These are phyloP conservation scores for Aureobasidium leucospermi DNA, from an alignment of 2,329 filamentous ascomycete genomes.

Conservation along the genomic window DNA sequence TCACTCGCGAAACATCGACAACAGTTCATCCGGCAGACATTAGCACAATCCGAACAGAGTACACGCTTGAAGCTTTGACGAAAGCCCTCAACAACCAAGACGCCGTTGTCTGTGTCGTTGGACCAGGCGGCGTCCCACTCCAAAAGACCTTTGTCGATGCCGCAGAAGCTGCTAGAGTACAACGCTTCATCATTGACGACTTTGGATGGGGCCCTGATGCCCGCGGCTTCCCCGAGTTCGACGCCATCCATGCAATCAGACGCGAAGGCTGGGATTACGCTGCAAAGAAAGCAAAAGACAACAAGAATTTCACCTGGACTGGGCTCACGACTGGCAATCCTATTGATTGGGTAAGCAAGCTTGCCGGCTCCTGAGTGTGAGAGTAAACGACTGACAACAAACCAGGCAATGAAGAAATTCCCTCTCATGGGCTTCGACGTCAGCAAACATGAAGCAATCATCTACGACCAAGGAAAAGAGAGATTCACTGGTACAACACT, in stretches of 20 bases:
- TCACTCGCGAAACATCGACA: constrained; percentile 40
- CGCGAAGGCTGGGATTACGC: constrained; percentile 18
- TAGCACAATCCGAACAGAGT: constrained; percentile 34
- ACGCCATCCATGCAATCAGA: constrained; percentile 1
- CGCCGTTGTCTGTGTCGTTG: constrained; percentile 18
- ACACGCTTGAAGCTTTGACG: constrained; percentile 39
- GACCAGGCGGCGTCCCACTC: constrained; percentile 11
- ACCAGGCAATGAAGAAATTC: constrained; percentile 50
- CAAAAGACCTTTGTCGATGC: constrained; percentile 17
- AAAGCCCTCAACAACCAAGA: constrained; percentile 22
- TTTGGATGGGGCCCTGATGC: constrained; percentile 27
- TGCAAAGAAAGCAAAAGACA: constrained; percentile 21
- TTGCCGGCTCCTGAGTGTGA: neutral
- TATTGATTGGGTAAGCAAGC: constrained; percentile 17
- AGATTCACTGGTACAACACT: constrained; percentile 45
- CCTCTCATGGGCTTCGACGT: constrained; percentile 54
- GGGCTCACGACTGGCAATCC: constrained; percentile 17
- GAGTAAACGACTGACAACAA: neutral
- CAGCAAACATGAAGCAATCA: constrained; percentile 38
- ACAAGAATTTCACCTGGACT: constrained; percentile 16
- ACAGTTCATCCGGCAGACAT: constrained; percentile 24
- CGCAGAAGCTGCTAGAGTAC: constrained; percentile 16
- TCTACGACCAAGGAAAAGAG: constrained; percentile 49
- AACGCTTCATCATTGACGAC: constrained; percentile 18
- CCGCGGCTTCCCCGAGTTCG: constrained; percentile 12